Conservation (phyloP, 768 basidiomycete genomes). For the Tubosaeta brunneosetosa region DNA sequence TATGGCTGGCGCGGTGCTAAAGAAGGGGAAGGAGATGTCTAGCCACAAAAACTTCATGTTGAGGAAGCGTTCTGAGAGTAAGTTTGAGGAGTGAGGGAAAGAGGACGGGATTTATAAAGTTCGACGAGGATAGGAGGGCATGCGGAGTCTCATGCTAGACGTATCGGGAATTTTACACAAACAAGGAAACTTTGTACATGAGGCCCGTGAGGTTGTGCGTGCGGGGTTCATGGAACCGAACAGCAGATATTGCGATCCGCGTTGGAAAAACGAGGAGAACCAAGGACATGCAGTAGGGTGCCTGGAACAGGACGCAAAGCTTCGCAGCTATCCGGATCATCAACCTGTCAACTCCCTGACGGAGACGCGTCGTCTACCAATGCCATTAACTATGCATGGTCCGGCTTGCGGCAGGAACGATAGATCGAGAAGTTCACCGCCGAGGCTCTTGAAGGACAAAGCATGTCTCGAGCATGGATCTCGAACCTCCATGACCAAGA, state of each 20-base stretch:
- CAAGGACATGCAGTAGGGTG: not conserved
- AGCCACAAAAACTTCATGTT: conserved; percentile 13
- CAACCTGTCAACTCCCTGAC: not conserved
- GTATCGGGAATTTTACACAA: not conserved
- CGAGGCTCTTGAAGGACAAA: not conserved
- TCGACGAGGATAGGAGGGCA: not conserved
- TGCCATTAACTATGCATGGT: no score
- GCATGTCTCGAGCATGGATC: not conserved
- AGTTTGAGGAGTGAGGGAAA: not conserved
- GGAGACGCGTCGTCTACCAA: not conserved
- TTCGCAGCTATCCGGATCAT: no score
- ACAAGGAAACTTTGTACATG: not conserved
- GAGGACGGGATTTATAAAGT: not conserved
- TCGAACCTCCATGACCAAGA: not conserved
- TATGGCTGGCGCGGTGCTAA: conserved; percentile 1
- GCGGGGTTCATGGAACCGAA: not conserved
- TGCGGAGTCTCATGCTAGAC: not conserved
- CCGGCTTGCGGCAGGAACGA: no score
- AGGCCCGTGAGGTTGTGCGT: not conserved
- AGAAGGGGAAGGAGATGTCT: conserved; percentile 15
- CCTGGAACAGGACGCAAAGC: not conserved
- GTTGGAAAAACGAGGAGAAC: not conserved
- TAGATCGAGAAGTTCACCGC: not conserved
- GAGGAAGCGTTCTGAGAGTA: not conserved
- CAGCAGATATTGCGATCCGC: not conserved